phyloP scores from a whole-genome alignment of 768 basidiomycete genomes.

The Guyanaporus albipodus region DNA sequence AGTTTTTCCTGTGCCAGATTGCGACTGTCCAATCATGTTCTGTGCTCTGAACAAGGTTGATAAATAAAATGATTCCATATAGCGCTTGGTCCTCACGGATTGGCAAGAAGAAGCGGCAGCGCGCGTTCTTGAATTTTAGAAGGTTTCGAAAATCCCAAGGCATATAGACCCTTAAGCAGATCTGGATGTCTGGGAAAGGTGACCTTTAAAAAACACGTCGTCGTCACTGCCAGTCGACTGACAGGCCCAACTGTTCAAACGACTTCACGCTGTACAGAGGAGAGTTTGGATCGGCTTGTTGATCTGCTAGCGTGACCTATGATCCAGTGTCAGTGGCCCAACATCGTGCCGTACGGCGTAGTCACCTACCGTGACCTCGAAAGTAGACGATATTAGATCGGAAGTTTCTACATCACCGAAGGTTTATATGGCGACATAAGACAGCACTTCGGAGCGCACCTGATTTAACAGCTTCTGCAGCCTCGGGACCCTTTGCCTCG shows the following conservation, averaged over 20 bases:
- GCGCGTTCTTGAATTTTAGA: conserved; percentile 99
- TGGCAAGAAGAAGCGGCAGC: conserved; percentile 80
- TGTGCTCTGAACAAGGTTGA: conserved; percentile 63
- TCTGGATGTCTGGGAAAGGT: conserved; percentile 62
- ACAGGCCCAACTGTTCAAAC: conserved; percentile 96
- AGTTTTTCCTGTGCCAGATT: conserved; percentile 98
- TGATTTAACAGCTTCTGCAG: conserved; percentile 14
- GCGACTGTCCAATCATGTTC: conserved; percentile 99
- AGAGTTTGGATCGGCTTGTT: conserved; percentile 94
- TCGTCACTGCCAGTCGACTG: conserved; percentile 30
- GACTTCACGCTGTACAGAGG: conserved; percentile 90
- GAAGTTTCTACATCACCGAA: conserved; percentile 28
- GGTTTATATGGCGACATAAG: not conserved
- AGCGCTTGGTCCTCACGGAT: conserved; percentile 61
- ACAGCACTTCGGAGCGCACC: conserved; percentile 14
- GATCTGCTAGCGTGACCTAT: conserved; percentile 94
- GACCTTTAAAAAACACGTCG: conserved; percentile 3
- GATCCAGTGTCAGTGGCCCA: conserved; percentile 5
- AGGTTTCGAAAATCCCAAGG: conserved; percentile 94
- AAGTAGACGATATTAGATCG: conserved; percentile 75
- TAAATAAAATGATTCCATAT: not conserved
- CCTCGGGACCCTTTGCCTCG: conserved; percentile 24
- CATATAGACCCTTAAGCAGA: conserved; percentile 89
- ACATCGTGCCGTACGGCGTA: not conserved
- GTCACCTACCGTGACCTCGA: conserved; percentile 70